A percentile compares a stretch with the other conserved stretches of the same genome.
These are phyloP conservation scores for Magnusiomyces paraingens DNA, from an alignment of 1,139 yeast species.

Conservation along the genomic window DNA sequence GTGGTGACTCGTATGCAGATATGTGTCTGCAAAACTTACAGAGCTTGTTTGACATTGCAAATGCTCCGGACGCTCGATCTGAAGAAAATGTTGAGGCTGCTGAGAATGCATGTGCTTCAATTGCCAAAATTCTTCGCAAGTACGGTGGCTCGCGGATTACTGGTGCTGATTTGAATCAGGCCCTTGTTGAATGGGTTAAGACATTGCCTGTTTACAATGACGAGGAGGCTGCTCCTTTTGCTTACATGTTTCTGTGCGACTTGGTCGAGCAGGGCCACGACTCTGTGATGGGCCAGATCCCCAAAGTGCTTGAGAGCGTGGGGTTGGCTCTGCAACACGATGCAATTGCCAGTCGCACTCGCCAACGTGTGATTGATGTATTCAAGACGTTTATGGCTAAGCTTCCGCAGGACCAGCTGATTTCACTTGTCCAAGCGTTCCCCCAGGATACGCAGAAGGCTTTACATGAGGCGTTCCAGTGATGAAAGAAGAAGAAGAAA, in stretches of 20 bases:
- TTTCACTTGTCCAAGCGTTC: constrained; percentile 55
- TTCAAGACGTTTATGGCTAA: constrained; percentile 41
- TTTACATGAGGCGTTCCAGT: constrained; percentile 51
- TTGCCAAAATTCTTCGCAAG: constrained; percentile 58
- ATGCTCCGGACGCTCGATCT: constrained; percentile 77
- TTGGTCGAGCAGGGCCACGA: constrained; percentile 67
- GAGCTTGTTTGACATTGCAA: constrained; percentile 65
- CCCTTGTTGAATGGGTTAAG: constrained; percentile 70
- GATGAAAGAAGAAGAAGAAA: constrained; percentile 17
- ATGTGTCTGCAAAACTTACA: constrained; percentile 64
- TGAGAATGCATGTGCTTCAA: constrained; percentile 75
- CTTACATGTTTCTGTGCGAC: constrained; percentile 69
- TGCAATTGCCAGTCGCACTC: constrained; percentile 63
- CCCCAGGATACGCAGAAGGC: constrained; percentile 57
- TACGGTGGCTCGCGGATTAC: constrained; percentile 41
- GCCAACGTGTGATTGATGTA: constrained; percentile 55
- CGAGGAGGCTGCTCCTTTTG: constrained; percentile 84
- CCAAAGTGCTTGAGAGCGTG: constrained; percentile 65
- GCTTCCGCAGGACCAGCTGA: constrained; percentile 56
- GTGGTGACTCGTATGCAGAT: constrained; percentile 58
- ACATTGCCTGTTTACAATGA: constrained; percentile 79
- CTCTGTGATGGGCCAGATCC: constrained; percentile 49
- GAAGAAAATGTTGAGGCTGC: constrained; percentile 85
- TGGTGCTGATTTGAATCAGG: constrained; percentile 46
- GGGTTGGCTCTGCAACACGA: constrained; percentile 70